Conservation (phyloP, 208 protist genomes). For the Acanthamoeba culbertsoni region DNA sequence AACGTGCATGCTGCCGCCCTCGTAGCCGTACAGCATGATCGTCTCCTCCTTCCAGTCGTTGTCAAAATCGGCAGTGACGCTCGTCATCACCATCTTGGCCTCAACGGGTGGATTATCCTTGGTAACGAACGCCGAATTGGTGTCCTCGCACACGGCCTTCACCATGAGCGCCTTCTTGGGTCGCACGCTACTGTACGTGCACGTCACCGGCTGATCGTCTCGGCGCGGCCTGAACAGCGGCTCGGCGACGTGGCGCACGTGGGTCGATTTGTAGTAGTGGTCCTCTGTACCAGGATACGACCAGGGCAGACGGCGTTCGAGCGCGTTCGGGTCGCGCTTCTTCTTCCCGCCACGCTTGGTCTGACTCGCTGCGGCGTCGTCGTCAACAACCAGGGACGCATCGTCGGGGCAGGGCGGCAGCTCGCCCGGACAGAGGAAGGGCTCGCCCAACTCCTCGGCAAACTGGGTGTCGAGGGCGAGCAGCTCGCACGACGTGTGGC, state of each 20-base stretch:
- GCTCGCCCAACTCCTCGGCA: neutral
- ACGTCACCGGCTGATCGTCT: neutral
- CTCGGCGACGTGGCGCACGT: neutral
- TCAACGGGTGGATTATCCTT: neutral
- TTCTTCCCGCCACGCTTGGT: neutral
- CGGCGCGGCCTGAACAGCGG: neutral
- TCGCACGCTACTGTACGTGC: neutral
- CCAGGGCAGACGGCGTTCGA: neutral
- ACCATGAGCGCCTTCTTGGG: neutral
- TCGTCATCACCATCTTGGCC: neutral
- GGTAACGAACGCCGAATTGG: neutral
- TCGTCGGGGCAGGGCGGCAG: neutral
- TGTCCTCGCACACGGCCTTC: neutral
- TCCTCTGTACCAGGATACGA: neutral
- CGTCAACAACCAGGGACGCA: neutral
- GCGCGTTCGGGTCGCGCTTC: neutral
- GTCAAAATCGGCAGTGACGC: neutral
- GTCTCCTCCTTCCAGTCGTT: neutral
- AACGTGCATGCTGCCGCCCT: neutral
- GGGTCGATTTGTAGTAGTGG: neutral
- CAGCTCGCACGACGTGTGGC: neutral
- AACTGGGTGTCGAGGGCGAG: neutral
- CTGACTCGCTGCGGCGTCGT: neutral
- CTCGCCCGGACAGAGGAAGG: neutral
- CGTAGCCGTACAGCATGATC: neutral